phyloP scores from a whole-genome alignment of 257 asterid genomes.

The Scutellaria minor region DNA sequence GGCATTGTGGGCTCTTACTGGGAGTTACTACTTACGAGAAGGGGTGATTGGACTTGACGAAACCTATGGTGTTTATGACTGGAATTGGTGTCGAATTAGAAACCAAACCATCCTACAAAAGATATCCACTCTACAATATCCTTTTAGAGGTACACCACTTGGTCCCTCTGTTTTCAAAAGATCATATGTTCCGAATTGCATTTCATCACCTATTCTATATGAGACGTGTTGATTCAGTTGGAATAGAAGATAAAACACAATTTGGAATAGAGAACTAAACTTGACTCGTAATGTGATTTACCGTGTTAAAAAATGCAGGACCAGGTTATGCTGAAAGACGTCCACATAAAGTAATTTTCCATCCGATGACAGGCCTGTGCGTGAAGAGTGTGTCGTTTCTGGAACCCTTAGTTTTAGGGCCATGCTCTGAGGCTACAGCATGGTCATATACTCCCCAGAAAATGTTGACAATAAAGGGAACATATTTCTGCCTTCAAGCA shows the following conservation, averaged over 20 bases:
- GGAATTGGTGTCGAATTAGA: conserved; percentile 78
- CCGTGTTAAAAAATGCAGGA: conserved; percentile 56
- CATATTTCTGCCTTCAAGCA: conserved; percentile 80
- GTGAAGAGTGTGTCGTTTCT: conserved; percentile 50
- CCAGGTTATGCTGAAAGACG: conserved; percentile 60
- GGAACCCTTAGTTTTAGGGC: conserved; percentile 65
- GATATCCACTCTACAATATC: conserved; percentile 71
- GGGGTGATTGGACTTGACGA: conserved; percentile 72
- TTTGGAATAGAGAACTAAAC: not conserved
- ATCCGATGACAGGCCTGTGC: conserved; percentile 86
- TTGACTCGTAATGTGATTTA: no score
- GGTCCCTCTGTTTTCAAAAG: not conserved
- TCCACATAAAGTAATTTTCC: conserved; percentile 69
- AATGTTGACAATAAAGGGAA: conserved; percentile 59
- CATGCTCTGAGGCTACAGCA: conserved; percentile 80
- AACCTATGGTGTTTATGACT: conserved; percentile 69
- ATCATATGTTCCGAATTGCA: not conserved
- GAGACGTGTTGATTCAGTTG: no score
- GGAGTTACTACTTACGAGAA: conserved; percentile 79
- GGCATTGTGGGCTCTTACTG: conserved; percentile 90
- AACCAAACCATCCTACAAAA: conserved; percentile 63
- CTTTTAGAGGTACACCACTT: conserved; percentile 61
- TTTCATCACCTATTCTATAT: no score
- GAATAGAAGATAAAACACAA: not conserved
- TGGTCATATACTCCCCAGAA: conserved; percentile 68